phyloP scores from a whole-genome alignment of 805 yeast species.

The Wickerhamomyces rabaulensis region DNA sequence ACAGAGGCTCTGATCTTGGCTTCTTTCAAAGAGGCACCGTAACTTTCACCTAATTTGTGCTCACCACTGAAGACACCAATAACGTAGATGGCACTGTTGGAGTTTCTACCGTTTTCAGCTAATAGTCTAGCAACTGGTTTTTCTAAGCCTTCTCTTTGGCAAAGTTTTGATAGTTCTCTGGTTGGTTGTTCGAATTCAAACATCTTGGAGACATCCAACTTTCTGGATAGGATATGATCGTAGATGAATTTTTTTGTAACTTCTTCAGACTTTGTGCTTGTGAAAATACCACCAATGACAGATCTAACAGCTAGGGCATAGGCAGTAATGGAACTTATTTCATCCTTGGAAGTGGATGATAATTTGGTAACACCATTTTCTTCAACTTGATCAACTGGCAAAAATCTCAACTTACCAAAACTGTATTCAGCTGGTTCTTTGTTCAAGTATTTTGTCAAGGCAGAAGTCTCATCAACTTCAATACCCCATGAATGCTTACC shows the following conservation, averaged over 20 bases:
- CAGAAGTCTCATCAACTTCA: slow-evolving; percentile 61
- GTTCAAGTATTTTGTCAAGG: slow-evolving; percentile 60
- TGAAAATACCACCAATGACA: slow-evolving; percentile 75
- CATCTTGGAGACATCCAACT: slow-evolving; percentile 66
- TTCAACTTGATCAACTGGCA: slow-evolving; percentile 24
- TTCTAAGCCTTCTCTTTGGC: slow-evolving; percentile 68
- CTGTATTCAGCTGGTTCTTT: slow-evolving; percentile 63
- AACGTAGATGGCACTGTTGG: slow-evolving; percentile 78
- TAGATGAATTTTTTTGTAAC: slow-evolving; percentile 61
- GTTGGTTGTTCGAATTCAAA: slow-evolving; percentile 83
- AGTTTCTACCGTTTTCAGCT: slow-evolving; percentile 89
- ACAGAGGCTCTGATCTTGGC: slow-evolving; percentile 92
- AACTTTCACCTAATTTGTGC: slow-evolving; percentile 86
- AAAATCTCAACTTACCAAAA: slow-evolving; percentile 64
- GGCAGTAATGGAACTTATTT: slow-evolving; percentile 27
- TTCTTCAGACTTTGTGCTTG: slow-evolving; percentile 56
- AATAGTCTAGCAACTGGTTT: slow-evolving; percentile 77
- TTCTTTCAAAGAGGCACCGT: slow-evolving; percentile 84
- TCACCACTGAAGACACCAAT: slow-evolving; percentile 89
- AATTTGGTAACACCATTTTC: slow-evolving; percentile 50
- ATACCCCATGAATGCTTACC: slow-evolving; percentile 83
- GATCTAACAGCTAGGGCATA: slow-evolving; percentile 74
- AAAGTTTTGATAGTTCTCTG: slow-evolving; percentile 70
- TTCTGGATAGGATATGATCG: slow-evolving; percentile 76
- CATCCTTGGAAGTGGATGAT: slow-evolving; percentile 26